Evolutionary conservation across 2,329 filamentous ascomycete species (phyloP).

Genomic region (Colletotrichum plurivorum): DNA sequence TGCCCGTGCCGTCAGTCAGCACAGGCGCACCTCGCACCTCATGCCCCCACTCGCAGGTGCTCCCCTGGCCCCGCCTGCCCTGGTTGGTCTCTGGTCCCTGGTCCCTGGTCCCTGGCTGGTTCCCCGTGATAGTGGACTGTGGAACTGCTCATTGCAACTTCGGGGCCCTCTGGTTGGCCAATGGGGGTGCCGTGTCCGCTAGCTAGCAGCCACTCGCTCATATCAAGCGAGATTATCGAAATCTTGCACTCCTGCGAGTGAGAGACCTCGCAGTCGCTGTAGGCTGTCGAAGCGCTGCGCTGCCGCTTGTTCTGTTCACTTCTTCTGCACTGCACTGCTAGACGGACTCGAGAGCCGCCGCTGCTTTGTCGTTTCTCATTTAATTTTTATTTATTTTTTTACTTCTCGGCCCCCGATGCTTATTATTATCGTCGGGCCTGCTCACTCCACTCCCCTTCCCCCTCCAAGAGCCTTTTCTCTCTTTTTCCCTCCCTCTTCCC

Average conservation of each 20-base stretch:
- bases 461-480: neutral
- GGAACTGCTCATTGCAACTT: constrained; percentile 32
- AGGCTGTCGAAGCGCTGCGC: constrained; percentile 6
- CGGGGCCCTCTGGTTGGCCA: constrained; percentile 27
- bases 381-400: constrained; percentile 5
- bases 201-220: constrained; percentile 40
- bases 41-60: no score
- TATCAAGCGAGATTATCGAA: constrained; percentile 46
- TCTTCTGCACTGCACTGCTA: neutral
- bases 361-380: constrained; percentile 15
- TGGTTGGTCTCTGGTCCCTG: neutral
- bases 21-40: no score
- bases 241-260: constrained; percentile 39
- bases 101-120: constrained; percentile 18
- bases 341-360: neutral
- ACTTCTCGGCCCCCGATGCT: constrained; percentile 28
- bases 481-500: constrained; percentile 23
- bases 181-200: constrained; percentile 21
- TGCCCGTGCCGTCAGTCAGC: no score
- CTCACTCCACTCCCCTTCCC: constrained; percentile 30
- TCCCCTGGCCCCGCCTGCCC: neutral
- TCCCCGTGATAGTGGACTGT: constrained; percentile 38
- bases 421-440: constrained; percentile 33
- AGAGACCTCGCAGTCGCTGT: neutral
- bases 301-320: neutral